Conservation (phyloP, 495 filamentous ascomycete genomes). For the Neurospora sp. region DNA sequence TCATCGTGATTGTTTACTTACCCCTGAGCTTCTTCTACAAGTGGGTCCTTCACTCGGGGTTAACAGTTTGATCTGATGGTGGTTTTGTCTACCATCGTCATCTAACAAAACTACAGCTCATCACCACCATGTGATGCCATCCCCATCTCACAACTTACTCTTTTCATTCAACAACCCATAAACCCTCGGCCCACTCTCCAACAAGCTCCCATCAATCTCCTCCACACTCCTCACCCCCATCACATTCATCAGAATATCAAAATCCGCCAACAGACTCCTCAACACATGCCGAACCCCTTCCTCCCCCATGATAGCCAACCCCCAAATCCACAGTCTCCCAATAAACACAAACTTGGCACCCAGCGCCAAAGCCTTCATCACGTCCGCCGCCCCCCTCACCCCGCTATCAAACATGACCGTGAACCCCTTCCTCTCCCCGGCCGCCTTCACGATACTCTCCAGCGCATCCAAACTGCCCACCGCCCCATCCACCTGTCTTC, state of each 20-base stretch:
- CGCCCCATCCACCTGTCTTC: slow-evolving; percentile 38
- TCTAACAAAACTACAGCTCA: background rate
- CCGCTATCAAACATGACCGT: slow-evolving; percentile 42
- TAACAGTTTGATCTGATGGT: too few relatives aligned
- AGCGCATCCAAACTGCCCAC: slow-evolving; percentile 33
- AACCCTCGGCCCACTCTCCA: slow-evolving; percentile 25
- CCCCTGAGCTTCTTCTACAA: background rate
- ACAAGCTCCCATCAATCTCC: slow-evolving; percentile 40
- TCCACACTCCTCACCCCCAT: slow-evolving; percentile 43
- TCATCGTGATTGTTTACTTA: background rate
- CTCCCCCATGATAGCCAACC: slow-evolving; percentile 42
- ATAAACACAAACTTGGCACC: slow-evolving; percentile 44
- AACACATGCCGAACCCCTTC: slow-evolving; percentile 49
- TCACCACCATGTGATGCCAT: background rate
- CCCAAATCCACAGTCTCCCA: slow-evolving; percentile 41
- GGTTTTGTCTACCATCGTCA: too few relatives aligned
- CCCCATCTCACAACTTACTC: slow-evolving; percentile 1
- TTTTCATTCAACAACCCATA: background rate
- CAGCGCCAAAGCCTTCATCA: slow-evolving; percentile 41
- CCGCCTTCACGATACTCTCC: slow-evolving; percentile 38
- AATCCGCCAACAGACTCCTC: slow-evolving; percentile 46
- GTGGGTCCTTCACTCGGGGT: background rate
- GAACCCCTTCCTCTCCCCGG: slow-evolving; percentile 29
- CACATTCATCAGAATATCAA: slow-evolving; percentile 51
- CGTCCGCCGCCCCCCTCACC: slow-evolving; percentile 37